Evolutionary conservation across 2,329 filamentous ascomycete species (phyloP), one percentile per base, ranked within the genome.

Genomic region (Alternaria sp.): DNA sequence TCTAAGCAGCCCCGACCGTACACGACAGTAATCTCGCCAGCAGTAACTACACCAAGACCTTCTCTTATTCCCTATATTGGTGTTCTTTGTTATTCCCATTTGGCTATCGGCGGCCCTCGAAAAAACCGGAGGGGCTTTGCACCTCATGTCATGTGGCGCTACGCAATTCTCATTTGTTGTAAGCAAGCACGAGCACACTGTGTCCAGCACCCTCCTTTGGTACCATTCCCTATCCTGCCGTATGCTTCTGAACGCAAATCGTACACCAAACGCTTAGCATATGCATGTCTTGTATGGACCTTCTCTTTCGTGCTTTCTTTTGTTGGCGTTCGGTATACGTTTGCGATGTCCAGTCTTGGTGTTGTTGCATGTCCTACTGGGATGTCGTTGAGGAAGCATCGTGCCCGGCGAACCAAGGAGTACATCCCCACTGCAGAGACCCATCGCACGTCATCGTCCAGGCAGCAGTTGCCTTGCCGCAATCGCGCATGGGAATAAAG

Each of bases 301-400:
- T 1, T 33, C 36, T 45, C 31, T 28, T 51, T 11, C 51, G 17
- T 45, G 2, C 1, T 13, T 33, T 24, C 3, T 14, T 23, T 45
- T 26, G 1, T 42, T 10, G 39, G 48, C 33, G 26, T 56, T 56
- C 3, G 37, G 29, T 4, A 56, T 51, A 51, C 54, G 46, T 56
- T 56, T 33, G 53, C 40, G 39, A 33, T 17, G 3, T 4, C 2
- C 6, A 17, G 23, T 37, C 21, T 34, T 51, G 39, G 39, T 56
- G 21, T 24, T 5, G 26, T 36, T 26, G 46, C 5, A 42, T 51
- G 31, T 44, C 1, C 31, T 21, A 14, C n/a, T 17, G 17, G 5
- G 33, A n/a, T 31, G 54, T 51, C 14, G 46, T 34, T 40, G 24
- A 37, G 17, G 39, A 34, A 31, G 17, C 26, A 26, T 29, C 21